Base-by-base conservation (phyloP, 208 protist genomes). In the Tetramitus jugosus region DNA sequence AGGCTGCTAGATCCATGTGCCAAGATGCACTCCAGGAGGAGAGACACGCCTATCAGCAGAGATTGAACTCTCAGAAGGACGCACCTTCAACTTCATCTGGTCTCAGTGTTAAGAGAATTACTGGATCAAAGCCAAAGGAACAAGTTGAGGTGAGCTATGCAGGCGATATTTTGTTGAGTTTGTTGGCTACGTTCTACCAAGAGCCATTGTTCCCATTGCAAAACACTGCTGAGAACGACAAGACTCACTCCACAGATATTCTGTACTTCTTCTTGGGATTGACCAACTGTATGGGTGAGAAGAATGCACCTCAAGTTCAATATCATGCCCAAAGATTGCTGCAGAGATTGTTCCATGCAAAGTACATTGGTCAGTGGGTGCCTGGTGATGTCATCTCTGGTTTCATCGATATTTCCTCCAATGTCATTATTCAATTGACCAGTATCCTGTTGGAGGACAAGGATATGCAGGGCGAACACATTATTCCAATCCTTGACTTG, bases 241-340 rank as follows among this genome's bases (percentile, higher is more conserved):
- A n/a, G n/a, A 74, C 26, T 53, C 67, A 74, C 42, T 53, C 37
- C 37, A 74, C 31, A 13, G 67, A 74, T 29, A 53, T 74, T 74
- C 53, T 74, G n/a, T 74, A 74, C 10, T 49, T 74, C 17, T 53
- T 74, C 26, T 20, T 39, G 14, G 67, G 67, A 29, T 49, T 74
- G 17, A n/a, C 17, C 1, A 49, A 74, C 37, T 74, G 67, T 52
- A 53, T 74, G 23, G 67, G 39, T 33, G 67, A 39, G 1, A 31
- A 35, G 3, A 39, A 8, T 42, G 26, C 31, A 40, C 39, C 31
- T 53, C 42, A 49, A 53, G 43, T 74, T 39, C 40, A 53, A 53
- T 10, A 20, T 23, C 39, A 53, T 53, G 67, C 67, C 8, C 53
- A 56, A 29, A 45, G 37, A 39, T 74, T 74, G 23, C n/a, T 74